Conservation (phyloP, 306 rosid genomes). For the Vigna trinervia region DNA sequence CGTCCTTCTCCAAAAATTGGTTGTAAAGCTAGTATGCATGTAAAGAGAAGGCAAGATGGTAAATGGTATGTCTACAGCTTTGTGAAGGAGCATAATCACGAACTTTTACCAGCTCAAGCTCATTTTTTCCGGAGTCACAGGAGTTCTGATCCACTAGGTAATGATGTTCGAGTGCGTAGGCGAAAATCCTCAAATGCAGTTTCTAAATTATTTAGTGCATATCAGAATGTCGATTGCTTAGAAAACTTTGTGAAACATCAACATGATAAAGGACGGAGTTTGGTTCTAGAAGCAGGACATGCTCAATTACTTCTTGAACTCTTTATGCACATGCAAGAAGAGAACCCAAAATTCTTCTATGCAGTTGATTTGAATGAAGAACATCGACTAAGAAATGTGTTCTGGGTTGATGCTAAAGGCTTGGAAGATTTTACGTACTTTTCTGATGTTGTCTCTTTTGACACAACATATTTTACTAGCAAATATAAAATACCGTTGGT, state of each 20-base stretch:
- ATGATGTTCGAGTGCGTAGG: conserved; percentile 64
- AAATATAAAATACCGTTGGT: conserved; percentile 67
- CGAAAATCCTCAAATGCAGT: conserved; percentile 55
- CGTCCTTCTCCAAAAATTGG: conserved; percentile 75
- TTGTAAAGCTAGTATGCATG: conserved; percentile 72
- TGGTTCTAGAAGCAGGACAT: conserved; percentile 61
- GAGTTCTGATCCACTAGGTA: conserved; percentile 55
- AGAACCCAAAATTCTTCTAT: conserved; percentile 66
- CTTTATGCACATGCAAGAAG: conserved; percentile 69
- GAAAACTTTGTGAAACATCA: conserved; percentile 59
- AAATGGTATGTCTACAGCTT: conserved; percentile 68
- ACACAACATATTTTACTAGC: conserved; percentile 64
- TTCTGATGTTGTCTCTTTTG: conserved; percentile 66
- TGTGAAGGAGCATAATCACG: conserved; percentile 69
- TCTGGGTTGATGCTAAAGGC: conserved; percentile 75
- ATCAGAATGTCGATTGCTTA: conserved; percentile 64
- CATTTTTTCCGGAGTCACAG: conserved; percentile 69
- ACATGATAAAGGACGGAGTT: conserved; percentile 55
- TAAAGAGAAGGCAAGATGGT: conserved; percentile 67
- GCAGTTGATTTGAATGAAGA: conserved; percentile 72
- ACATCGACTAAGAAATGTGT: conserved; percentile 66
- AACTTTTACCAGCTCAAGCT: conserved; percentile 67
- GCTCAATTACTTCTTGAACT: conserved; percentile 67
- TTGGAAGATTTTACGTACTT: conserved; percentile 60
- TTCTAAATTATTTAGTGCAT: conserved; percentile 57